phyloP scores from a whole-genome alignment of 2,329 filamentous ascomycete genomes.

The Stylonectria norvegica region DNA sequence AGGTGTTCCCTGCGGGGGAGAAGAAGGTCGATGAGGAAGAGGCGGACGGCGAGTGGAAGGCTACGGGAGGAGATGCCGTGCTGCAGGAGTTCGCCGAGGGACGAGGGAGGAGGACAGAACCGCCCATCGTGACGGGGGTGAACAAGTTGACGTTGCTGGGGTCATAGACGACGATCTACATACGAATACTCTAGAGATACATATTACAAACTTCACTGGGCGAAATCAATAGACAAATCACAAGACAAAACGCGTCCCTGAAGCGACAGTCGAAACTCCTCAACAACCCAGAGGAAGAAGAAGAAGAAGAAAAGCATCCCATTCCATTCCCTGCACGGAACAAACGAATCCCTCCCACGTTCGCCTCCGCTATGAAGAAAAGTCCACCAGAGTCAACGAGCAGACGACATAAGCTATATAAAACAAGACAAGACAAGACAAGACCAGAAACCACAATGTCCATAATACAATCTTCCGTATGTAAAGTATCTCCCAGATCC shows the following conservation, averaged over 20 bases:
- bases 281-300: too few species aligned
- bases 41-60: constrained; percentile 29
- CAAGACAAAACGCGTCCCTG: too few species aligned
- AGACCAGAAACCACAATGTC: constrained; percentile 6
- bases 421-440: constrained; percentile 12
- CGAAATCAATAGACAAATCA: too few species aligned
- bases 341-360: constrained; percentile 22
- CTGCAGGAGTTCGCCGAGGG: constrained; percentile 49
- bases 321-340: too few species aligned
- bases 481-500: too few species aligned
- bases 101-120: constrained; percentile 42
- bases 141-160: constrained; percentile 51
- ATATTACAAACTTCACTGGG: not conserved
- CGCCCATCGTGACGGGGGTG: constrained; percentile 48
- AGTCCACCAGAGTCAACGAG: constrained; percentile 11
- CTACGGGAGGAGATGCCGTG: constrained; percentile 51
- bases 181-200: not conserved
- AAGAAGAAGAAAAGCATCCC: not conserved
- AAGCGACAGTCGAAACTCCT: too few species aligned
- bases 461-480: too few species aligned
- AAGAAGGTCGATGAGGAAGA: constrained; percentile 16
- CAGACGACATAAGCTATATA: constrained; percentile 15
- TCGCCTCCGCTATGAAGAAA: constrained; percentile 35
- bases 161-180: constrained; percentile 24
- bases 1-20: constrained; percentile 58